Conservation (phyloP, 1,139 yeast genomes). For the Groenewaldozyma sp. region DNA sequence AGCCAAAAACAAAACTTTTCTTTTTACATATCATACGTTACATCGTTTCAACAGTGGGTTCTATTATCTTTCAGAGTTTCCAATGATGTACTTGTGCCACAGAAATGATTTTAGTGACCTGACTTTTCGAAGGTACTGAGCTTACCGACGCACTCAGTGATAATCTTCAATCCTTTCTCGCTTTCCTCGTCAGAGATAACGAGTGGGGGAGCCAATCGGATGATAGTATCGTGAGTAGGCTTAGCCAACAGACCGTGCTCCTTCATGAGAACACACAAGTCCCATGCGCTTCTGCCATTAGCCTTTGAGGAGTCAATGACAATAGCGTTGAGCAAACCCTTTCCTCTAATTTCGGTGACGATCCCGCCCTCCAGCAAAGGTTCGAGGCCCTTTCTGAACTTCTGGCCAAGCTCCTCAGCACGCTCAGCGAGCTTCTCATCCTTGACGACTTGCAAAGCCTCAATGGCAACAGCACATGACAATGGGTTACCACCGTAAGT, state of each 20-base stretch:
- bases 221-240: conserved; percentile 94
- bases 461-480: conserved; percentile 89
- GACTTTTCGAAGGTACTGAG: conserved; percentile 42
- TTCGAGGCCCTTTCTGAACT: conserved; percentile 56
- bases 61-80: too few relatives aligned
- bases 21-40: too few relatives aligned
- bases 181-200: conserved; percentile 84
- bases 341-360: conserved; percentile 86
- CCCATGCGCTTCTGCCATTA: conserved; percentile 94
- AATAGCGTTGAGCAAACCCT: conserved; percentile 82
- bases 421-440: conserved; percentile 83
- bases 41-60: too few relatives aligned
- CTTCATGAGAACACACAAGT: conserved; percentile 82
- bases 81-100: too few relatives aligned
- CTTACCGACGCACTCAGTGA: conserved; percentile 50
- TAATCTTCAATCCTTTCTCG: conserved; percentile 67
- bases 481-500: conserved; percentile 98
- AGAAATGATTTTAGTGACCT: conserved; percentile 2
- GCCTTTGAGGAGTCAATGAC: conserved; percentile 81
- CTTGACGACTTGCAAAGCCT: conserved; percentile 82
- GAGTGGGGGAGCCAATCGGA: conserved; percentile 93
- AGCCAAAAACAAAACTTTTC: too few relatives aligned
- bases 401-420: conserved; percentile 60
- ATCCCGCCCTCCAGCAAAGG: conserved; percentile 48
- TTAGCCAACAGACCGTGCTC: conserved; percentile 85